A percentile compares a stretch with the other conserved stretches of the same genome.
These are phyloP conservation scores for Microascus cirrosus DNA, from an alignment of 2,329 filamentous ascomycete genomes.

Conservation along the genomic window DNA sequence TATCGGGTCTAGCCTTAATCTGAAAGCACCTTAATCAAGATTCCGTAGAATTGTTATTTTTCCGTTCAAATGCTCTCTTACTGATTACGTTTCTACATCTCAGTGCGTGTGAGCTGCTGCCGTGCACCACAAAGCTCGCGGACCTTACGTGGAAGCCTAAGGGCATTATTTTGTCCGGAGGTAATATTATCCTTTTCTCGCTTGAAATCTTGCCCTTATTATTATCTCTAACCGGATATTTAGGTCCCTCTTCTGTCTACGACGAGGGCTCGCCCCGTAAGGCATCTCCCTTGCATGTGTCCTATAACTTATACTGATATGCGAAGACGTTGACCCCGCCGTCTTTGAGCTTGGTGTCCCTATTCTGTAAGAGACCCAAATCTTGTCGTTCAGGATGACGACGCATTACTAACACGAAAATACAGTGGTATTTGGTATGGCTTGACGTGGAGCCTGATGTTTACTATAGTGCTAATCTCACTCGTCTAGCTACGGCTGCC, in stretches of 20 bases:
- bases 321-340: slow-evolving; percentile 59
- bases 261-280: slow-evolving; percentile 54
- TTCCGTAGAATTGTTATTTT: too few species aligned
- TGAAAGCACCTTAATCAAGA: too few species aligned
- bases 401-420: neutral
- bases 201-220: neutral
- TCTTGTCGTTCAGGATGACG: slow-evolving; percentile 1
- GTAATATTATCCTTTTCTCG: slow-evolving; percentile 9
- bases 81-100: too few species aligned
- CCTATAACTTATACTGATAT: neutral
- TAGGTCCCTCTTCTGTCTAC: slow-evolving; percentile 62
- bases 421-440: slow-evolving; percentile 45
- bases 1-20: too few species aligned
- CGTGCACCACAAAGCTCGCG: slow-evolving; percentile 50
- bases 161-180: slow-evolving; percentile 56
- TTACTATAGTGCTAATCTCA: slow-evolving; percentile 45
- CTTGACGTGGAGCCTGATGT: slow-evolving; percentile 50
- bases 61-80: too few species aligned
- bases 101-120: too few species aligned
- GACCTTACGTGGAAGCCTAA: slow-evolving; percentile 72
- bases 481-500: slow-evolving; percentile 4
- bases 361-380: slow-evolving; percentile 26
- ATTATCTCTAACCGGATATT: neutral
- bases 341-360: slow-evolving; percentile 65
- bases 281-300: slow-evolving; percentile 4